Evolutionary conservation across 2,329 filamentous ascomycete species (phyloP), one percentile per base, ranked within the genome.

Genomic region (Helotiales sp.): DNA sequence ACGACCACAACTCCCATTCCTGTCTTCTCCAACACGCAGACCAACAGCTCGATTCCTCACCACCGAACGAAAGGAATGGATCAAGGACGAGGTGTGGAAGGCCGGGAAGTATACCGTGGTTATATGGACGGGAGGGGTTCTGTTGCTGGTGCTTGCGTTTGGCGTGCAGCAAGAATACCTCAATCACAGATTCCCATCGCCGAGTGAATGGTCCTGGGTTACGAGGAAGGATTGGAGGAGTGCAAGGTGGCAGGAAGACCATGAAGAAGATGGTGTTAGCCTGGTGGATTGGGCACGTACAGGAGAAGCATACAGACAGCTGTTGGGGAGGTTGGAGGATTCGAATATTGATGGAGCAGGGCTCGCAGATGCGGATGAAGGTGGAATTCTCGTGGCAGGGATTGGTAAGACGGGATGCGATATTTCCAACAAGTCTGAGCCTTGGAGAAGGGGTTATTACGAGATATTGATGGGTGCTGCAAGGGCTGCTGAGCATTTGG

Each of bases 401-500:
- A 74, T 87, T 30, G 86, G 85, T 0, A 82, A 79, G 64, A 82
- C 84, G 2, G 76, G 76, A 3, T 77, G 66, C 58, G 75, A 78
- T 70, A 73, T 77, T n/a, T 69, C 72, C 1, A 70, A 67, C 7
- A 97, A 93, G 82, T 90, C 89, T 70, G 93, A 96, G 78, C 84
- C 90, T 59, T 98, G 94, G 95, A 84, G 91, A 74, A 85, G 92
- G 64, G 93, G 93, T 0, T 98, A 98, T 79, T 93, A 91, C 75
- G 89, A 96, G 75, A 86, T 89, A 2, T 80, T 97, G 55, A 92
- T 97, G 87, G 85, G 90, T 11, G 87, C 88, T 67, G 94, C 91
- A 0, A 87, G 87, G 71, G 88, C 90, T 0, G 89, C 93, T 4
- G 94, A 97, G 79, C 88, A 94, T 72, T 81, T 96, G 26, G 92